These are phyloP conservation scores for Agaricus subrufescens DNA, from an alignment of 768 basidiomycete species.

Conservation along the genomic window DNA sequence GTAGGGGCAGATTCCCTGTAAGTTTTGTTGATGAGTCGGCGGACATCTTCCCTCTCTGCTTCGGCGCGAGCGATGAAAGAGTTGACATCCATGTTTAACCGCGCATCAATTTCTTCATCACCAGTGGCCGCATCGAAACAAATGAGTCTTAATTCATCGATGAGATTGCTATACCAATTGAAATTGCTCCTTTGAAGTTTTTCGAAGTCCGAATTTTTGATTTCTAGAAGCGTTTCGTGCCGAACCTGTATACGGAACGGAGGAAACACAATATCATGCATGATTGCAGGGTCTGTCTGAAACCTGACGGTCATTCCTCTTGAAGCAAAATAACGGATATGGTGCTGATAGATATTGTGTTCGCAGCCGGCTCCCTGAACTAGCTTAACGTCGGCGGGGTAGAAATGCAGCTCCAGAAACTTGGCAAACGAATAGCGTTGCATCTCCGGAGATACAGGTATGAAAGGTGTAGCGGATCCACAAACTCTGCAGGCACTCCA, in stretches of 20 bases:
- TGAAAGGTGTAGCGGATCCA: constrained; percentile 78
- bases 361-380: constrained; percentile 88
- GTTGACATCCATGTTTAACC: constrained; percentile 59
- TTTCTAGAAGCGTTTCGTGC: constrained; percentile 80
- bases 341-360: constrained; percentile 92
- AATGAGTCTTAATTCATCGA: constrained; percentile 73
- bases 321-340: constrained; percentile 85
- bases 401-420: constrained; percentile 94
- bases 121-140: constrained; percentile 77
- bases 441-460: constrained; percentile 88
- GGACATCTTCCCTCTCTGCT: constrained; percentile 68
- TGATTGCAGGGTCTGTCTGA: constrained; percentile 73
- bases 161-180: constrained; percentile 68
- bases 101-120: constrained; percentile 66
- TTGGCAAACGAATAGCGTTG: constrained; percentile 93
- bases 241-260: constrained; percentile 82
- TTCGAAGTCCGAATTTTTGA: constrained; percentile 91
- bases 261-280: constrained; percentile 88
- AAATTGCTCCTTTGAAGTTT: constrained; percentile 67
- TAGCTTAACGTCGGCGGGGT: constrained; percentile 80
- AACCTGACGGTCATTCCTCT: constrained; percentile 86
- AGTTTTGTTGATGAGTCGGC: constrained; percentile 66
- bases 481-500: constrained; percentile 86
- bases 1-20: constrained; percentile 78
- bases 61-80: constrained; percentile 68